Base-by-base conservation (phyloP, 352 stramenopile species). In the Globisporangium nunn region DNA sequence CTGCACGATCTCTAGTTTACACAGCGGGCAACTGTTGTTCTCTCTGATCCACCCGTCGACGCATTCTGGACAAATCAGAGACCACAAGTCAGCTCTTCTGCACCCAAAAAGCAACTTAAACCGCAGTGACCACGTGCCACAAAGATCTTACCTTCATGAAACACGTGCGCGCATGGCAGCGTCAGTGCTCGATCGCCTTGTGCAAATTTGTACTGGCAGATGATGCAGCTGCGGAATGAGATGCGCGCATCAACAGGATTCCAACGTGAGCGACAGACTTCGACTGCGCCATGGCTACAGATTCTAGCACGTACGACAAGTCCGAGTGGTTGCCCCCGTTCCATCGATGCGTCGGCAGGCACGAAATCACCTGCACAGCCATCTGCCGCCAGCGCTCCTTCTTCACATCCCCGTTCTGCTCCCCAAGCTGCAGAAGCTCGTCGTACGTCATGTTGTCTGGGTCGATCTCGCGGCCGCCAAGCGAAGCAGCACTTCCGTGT, bases 381-480 rank as follows among this genome's bases (percentile, higher is more conserved):
- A 85, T 70, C 61, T 70, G 58, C 7, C 75, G 68, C 82, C 82
- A 92, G 1, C 78, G 68, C 52, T 92, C 81, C 43, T 85, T 85
- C 63, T 82, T 87, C 29, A 92, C 81, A 40, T 92, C 81, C 6
- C 81, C 81, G 11, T 84, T 75, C 50, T 82, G 53, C 43, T 92
- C 81, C 29, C 80, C 81, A 4, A 92, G 68, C 30, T 79, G 66
- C 40, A 92, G 43, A 4, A 92, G 63, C 54, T 89, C 77, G 57
- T 92, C 81, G 67, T 92, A 92, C 10, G 72, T 84, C 81, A 92
- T 92, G 59, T 75, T 85, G 50, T 90, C 81, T 1, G 80, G 78
- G 53, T 90, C 81, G n/a, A 91, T 68, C 48, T 67, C 68, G 44
- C 52, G 68, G 1, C 31, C 29, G 12, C 33, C 39, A 17, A 57